These are phyloP conservation scores for Sporopachydermia cereana DNA, from an alignment of 1,139 yeast genomes.

Conservation along the genomic window DNA sequence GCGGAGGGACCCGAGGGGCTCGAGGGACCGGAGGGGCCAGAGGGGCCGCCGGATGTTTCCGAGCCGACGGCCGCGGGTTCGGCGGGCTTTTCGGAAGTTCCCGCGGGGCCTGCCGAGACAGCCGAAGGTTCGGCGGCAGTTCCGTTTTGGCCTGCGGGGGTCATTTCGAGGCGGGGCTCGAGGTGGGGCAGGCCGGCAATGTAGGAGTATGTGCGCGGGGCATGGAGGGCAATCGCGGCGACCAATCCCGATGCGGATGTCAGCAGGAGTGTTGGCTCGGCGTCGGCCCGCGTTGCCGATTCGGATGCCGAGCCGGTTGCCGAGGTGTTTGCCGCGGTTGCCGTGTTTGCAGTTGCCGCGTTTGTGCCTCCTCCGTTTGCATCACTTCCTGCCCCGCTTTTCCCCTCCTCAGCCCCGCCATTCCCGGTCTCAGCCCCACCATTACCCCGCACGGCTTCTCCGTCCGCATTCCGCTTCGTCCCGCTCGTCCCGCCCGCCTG, in stretches of 20 bases:
- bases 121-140: too few species aligned
- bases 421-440: too few species aligned
- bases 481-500: not conserved
- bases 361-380: not conserved
- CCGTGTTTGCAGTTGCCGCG: not conserved
- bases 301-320: not conserved
- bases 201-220: not conserved
- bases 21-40: too few species aligned
- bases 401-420: not conserved
- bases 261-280: not conserved
- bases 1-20: not conserved
- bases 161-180: not conserved
- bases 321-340: not conserved
- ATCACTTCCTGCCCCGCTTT: not conserved
- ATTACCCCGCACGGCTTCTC: not conserved
- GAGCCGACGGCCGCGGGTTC: not conserved
- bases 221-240: not conserved
- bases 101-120: not conserved
- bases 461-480: constrained; percentile 1
- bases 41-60: not conserved
- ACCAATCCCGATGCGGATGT: not conserved
- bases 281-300: not conserved
- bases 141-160: too few species aligned
- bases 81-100: not conserved
- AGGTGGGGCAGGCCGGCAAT: not conserved